Evolutionary conservation across 768 basidiomycete species (phyloP).

Genomic region (Termitomyces sp.): DNA sequence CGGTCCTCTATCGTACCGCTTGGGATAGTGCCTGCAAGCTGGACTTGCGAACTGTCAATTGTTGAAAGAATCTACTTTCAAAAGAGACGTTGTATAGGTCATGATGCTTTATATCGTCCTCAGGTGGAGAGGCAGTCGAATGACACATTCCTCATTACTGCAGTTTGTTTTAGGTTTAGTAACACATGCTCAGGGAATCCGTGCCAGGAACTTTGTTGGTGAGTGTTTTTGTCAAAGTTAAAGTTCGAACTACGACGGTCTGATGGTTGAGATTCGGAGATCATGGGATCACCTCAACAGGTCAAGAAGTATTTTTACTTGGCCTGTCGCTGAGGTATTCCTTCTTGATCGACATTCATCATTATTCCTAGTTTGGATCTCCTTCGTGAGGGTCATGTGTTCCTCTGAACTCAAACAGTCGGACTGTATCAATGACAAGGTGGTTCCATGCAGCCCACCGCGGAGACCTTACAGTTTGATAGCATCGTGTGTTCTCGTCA

Average conservation of each 20-base stretch:
- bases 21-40: neutral
- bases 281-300: neutral
- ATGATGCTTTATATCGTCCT: neutral
- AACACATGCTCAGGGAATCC: neutral
- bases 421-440: neutral
- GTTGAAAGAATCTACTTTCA: neutral
- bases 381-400: neutral
- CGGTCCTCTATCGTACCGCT: neutral
- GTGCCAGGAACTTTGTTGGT: neutral
- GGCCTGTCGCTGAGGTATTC: neutral
- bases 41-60: neutral
- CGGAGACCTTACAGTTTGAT: neutral
- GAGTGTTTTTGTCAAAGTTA: neutral
- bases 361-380: neutral
- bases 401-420: neutral
- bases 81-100: neutral
- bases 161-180: neutral
- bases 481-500: neutral
- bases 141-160: neutral
- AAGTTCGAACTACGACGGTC: neutral
- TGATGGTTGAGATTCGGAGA: neutral
- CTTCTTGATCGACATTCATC: conserved; percentile 2
- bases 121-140: neutral
- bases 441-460: neutral
- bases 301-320: neutral